Base-by-base conservation (phyloP, 208 protist genomes). In the Endotrypanum monterogeii region DNA sequence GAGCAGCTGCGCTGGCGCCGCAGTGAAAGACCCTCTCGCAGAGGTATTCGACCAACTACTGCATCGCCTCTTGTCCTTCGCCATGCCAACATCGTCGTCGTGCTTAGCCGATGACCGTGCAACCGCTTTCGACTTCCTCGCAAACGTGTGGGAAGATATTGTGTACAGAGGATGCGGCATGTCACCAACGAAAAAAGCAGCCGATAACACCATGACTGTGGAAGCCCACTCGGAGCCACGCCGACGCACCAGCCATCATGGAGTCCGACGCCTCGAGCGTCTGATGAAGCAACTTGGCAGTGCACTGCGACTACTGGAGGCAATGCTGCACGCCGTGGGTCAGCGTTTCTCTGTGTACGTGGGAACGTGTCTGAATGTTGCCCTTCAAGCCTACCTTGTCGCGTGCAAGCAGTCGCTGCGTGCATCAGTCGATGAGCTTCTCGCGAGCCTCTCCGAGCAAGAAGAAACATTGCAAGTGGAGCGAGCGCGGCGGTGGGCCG, bases 331-430 rank as follows among this genome's bases (percentile, higher is more conserved):
- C 54, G 86, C 90, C 20, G 83, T 91, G 25, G 92, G 92, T 32
- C 70, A 80, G 63, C 81, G 76, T 41, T 95, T 97, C 69, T 77
- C 83, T 8, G 77, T 83, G 35, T 95, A 89, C 84, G 86, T 86
- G 25, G n/a, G 74, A 1, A 83, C 83, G 3, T 97, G 90, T 72
- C 67, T 93, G 30, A 30, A 89, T 52, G 66, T 97, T 28, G 82
- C 83, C 1, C 61, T 95, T 8, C 87, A 95, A 62, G 74, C 83
- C 30, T 97, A 95, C 76, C 84, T 96, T n/a, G 71, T 94, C 11
- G 79, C 85, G 54, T 95, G 89, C 71, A 87, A 88, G 67, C 86
- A 93, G 50, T 44, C 76, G 37, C 83, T 96, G 30, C 77, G 72
- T 25, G 56, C 56, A 4, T 68, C 78, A 8, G 30, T 93, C 2